Percentiles rank a stretch among this genome's conserved stretches.
Conservation (phyloP, 1,284 basidiomycete species). For the Gymnopus androsaceus region DNA sequence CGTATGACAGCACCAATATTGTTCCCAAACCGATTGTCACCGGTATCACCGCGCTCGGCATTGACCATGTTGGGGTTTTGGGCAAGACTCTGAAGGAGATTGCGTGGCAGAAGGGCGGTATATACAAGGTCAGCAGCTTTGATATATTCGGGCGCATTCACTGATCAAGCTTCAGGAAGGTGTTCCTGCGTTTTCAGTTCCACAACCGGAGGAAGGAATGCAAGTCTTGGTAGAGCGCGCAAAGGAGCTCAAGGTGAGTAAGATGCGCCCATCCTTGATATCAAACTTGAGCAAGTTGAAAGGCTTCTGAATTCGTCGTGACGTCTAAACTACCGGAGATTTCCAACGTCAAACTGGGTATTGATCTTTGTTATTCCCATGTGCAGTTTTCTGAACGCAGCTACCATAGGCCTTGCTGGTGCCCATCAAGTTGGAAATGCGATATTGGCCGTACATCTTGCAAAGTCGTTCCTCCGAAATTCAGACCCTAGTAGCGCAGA, state of each 20-base stretch:
- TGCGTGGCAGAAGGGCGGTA: constrained; percentile 95
- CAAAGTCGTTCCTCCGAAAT: constrained; percentile 67
- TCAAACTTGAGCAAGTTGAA: neutral
- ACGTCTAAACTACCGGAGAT: constrained; percentile 52
- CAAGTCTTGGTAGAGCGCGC: constrained; percentile 71
- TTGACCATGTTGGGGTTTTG: constrained; percentile 92
- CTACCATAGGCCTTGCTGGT: constrained; percentile 76
- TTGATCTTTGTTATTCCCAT: neutral
- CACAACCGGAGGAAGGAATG: constrained; percentile 73
- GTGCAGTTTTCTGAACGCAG: neutral
- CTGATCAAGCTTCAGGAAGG: constrained; percentile 50
- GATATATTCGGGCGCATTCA: constrained; percentile 9
- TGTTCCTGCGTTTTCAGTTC: constrained; percentile 84
- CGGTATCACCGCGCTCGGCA: constrained; percentile 87
- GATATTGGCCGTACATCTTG: constrained; percentile 79
- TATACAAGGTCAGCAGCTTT: constrained; percentile 74
- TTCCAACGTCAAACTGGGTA: constrained; percentile 65
- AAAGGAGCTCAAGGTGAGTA: constrained; percentile 57
- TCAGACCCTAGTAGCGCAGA: constrained; percentile 31
- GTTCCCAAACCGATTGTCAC: constrained; percentile 89
- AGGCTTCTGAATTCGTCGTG: constrained; percentile 71
- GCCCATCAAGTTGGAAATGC: constrained; percentile 91
- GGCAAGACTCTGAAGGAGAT: constrained; percentile 92
- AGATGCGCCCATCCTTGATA: neutral
- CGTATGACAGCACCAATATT: constrained; percentile 95